Evolutionary conservation across 169 alveolate genomes (phyloP).

Genomic region (Plasmodium vinckei): DNA sequence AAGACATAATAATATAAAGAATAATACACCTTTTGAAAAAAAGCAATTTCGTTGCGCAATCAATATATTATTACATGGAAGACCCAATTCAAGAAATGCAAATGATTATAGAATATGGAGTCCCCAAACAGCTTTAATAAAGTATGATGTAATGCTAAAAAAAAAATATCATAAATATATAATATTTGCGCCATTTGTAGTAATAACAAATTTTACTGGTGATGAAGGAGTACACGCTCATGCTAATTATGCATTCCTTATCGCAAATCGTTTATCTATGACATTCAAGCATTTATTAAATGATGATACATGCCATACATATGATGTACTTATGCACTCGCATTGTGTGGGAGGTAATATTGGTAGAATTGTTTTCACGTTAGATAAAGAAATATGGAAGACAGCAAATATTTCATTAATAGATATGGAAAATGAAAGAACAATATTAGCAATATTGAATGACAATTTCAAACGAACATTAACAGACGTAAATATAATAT

Average conservation of each 20-base stretch:
- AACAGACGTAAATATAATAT: conserved; percentile 29
- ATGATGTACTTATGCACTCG: conserved; percentile 37
- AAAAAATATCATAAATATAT: conserved; percentile 46
- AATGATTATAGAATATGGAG: conserved; percentile 73
- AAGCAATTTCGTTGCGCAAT: conserved; percentile 53
- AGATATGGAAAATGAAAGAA: conserved; percentile 18
- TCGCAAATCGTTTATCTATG: conserved; percentile 23
- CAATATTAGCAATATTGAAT: conserved; percentile 26
- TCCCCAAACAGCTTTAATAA: conserved; percentile 27
- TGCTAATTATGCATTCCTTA: conserved; percentile 34
- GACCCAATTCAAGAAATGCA: conserved; percentile 37
- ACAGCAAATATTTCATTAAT: neutral
- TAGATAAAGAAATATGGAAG: conserved; percentile 36
- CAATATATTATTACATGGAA: conserved; percentile 45
- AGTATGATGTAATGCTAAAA: conserved; percentile 45
- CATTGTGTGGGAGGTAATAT: conserved; percentile 72
- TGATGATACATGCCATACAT: conserved; percentile 54
- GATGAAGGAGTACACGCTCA: conserved; percentile 37
- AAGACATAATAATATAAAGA: conserved; percentile 47
- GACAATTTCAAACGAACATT: conserved; percentile 50
- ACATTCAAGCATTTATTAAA: conserved; percentile 24
- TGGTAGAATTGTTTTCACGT: conserved; percentile 30
- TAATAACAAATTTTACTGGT: conserved; percentile 20
- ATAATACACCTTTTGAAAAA: conserved; percentile 16
- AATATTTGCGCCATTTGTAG: conserved; percentile 44